Base-by-base conservation (phyloP, 1,139 yeast genomes). In the Magnusiomyces tetraspermus region DNA sequence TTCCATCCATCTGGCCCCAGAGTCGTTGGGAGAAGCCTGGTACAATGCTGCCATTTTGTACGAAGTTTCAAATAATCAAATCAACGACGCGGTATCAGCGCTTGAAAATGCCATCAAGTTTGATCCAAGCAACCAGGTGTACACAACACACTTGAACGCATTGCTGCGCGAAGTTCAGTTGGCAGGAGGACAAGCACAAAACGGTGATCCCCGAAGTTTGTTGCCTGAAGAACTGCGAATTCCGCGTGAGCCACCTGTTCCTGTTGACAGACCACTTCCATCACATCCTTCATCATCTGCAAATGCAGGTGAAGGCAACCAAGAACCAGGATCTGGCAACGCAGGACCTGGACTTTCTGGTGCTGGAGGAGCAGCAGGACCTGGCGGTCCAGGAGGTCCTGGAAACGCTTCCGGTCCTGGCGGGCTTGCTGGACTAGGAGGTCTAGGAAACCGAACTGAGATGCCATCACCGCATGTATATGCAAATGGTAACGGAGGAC, bases 11-110 rank as follows among this genome's bases (percentile, higher is more conserved):
- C 78, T 92, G 62, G 92, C 92, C 63, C 98, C 98, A 21, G 90
- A 90, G 72, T 85, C 53, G 2, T 46, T 92, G 60, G 82, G 94
- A 58, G 98, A 92, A 70, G 98, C 92, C 28, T 92, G 98, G 98
- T 92, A 92, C 70, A 97, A 92, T 71, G 78, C 94, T 65, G 98
- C 98, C 55, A 92, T 97, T 2, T 74, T 92, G 50, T 92, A 92
- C 69, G 98, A 92, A 71, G 88, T 97, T 30, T 92, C 98, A 71
- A 92, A 90, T 71, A 90, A 90, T 71, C 98, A 92, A 71, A 79
- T 89, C 55, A 79, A 83, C 59, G 98, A 92, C 67, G 98, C 98
- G 1, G 74, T 92, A 59, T 97, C 92, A 70, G 98, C 98, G 8
- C 90, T 92, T 67, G 85, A 88, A 64, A 94, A 95, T 61, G 98